A percentile compares a stretch with the other conserved stretches of the same genome.
These are phyloP conservation scores for Gleditsia sinensis DNA, from an alignment of 306 rosid genomes.

Conservation along the genomic window DNA sequence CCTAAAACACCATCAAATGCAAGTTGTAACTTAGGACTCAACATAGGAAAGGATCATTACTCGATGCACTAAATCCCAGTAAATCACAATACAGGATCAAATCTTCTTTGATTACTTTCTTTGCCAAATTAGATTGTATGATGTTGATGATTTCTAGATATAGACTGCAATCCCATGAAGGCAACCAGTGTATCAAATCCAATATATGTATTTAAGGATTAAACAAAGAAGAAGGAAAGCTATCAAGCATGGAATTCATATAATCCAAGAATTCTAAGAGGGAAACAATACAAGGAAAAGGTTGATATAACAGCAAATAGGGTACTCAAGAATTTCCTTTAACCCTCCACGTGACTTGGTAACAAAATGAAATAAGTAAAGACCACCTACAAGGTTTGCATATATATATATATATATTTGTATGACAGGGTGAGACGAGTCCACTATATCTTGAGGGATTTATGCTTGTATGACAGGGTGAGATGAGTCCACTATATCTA, in stretches of 20 bases:
- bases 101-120: background rate
- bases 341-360: background rate
- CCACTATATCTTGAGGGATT: background rate
- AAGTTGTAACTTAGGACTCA: background rate
- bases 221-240: background rate
- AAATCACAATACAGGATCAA: background rate
- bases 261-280: slow-evolving; percentile 11
- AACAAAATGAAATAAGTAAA: background rate
- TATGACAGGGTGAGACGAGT: background rate
- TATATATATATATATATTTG: background rate
- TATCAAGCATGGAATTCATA: background rate
- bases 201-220: background rate
- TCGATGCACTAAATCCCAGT: background rate
- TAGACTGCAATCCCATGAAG: slow-evolving; percentile 5
- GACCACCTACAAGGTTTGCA: background rate
- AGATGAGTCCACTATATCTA: background rate
- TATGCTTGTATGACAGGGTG: background rate
- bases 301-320: background rate
- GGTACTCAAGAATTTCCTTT: background rate
- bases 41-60: background rate
- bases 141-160: background rate
- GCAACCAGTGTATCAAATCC: background rate
- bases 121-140: background rate
- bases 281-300: slow-evolving; percentile 12
- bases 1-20: background rate